Evolutionary conservation across 768 basidiomycete species (phyloP).

Genomic region (Dioszegia hungarica): DNA sequence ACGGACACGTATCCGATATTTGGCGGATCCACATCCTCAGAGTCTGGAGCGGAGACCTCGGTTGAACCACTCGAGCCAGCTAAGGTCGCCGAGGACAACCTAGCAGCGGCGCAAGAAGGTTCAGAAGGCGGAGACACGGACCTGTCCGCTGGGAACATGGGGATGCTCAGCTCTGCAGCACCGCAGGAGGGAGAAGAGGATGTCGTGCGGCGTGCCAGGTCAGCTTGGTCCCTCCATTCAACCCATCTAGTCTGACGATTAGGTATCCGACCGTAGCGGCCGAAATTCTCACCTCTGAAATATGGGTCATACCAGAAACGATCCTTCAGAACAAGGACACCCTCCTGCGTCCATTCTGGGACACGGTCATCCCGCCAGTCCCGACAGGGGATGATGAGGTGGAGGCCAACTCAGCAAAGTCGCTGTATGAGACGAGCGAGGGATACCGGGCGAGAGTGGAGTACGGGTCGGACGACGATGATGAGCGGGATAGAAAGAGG

Average conservation of each 20-base stretch:
- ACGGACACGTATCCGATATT: conserved; percentile 22
- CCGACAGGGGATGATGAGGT: conserved; percentile 11
- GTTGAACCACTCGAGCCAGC: conserved; percentile 30
- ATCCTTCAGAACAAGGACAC: conserved; percentile 67
- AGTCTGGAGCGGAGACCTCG: conserved; percentile 18
- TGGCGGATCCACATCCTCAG: not conserved
- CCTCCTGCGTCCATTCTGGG: conserved; percentile 84
- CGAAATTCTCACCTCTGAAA: conserved; percentile 90
- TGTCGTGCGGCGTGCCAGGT: conserved; percentile 25
- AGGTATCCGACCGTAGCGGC: conserved; percentile 92
- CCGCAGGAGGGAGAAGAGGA: conserved; percentile 17
- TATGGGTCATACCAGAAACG: conserved; percentile 90
- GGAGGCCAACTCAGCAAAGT: not conserved
- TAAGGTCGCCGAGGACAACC: conserved; percentile 2
- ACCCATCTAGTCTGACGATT: not conserved
- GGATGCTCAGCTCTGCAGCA: not conserved
- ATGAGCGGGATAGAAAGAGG: conserved; percentile 55
- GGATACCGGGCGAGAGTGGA: conserved; percentile 29
- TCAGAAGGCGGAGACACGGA: conserved; percentile 1
- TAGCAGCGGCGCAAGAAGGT: not conserved
- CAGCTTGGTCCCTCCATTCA: not conserved
- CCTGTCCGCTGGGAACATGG: conserved; percentile 1
- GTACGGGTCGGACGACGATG: conserved; percentile 76
- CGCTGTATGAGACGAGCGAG: conserved; percentile 21
- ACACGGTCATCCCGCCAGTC: conserved; percentile 54